These are phyloP conservation scores for Lotus japonicus DNA, from an alignment of 306 rosid genomes.

Conservation along the genomic window DNA sequence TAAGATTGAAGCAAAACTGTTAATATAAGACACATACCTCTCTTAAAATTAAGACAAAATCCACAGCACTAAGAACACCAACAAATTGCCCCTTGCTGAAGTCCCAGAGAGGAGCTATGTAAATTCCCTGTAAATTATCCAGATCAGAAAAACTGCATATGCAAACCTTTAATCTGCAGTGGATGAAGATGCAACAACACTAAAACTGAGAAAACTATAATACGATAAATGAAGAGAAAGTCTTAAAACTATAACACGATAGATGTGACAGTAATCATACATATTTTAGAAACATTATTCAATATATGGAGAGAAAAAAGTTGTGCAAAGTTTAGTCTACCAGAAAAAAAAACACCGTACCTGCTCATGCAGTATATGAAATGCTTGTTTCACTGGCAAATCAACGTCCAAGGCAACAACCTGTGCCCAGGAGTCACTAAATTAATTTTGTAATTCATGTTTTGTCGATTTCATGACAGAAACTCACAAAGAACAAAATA, in stretches of 20 bases:
- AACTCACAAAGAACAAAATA: slow-evolving; percentile 18
- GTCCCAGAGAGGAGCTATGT: slow-evolving; percentile 94
- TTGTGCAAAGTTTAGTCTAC: not conserved
- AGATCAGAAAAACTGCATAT: slow-evolving; percentile 20
- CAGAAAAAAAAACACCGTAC: slow-evolving; percentile 19
- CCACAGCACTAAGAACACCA: slow-evolving; percentile 81
- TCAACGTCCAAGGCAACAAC: slow-evolving; percentile 87
- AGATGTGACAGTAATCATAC: not conserved
- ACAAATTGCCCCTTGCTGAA: slow-evolving; percentile 69
- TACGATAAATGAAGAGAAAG: not conserved
- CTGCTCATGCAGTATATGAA: slow-evolving; percentile 91
- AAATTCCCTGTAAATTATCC: slow-evolving; percentile 58
- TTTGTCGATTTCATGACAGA: slow-evolving; percentile 2
- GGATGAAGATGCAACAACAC: slow-evolving; percentile 1
- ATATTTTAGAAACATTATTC: not conserved
- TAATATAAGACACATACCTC: slow-evolving; percentile 63
- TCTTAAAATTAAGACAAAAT: slow-evolving; percentile 82
- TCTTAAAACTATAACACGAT: not conserved
- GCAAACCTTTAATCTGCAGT: slow-evolving; percentile 22
- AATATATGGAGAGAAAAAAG: slow-evolving; percentile 3
- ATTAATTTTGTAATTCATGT: not conserved
- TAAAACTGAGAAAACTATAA: not conserved
- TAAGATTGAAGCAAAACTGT: too few species aligned
- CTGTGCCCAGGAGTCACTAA: slow-evolving; percentile 33
- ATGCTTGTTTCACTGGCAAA: slow-evolving; percentile 89